phyloP scores from a whole-genome alignment of 1,284 basidiomycete genomes.

The Cystobasidiaceae sp. region DNA sequence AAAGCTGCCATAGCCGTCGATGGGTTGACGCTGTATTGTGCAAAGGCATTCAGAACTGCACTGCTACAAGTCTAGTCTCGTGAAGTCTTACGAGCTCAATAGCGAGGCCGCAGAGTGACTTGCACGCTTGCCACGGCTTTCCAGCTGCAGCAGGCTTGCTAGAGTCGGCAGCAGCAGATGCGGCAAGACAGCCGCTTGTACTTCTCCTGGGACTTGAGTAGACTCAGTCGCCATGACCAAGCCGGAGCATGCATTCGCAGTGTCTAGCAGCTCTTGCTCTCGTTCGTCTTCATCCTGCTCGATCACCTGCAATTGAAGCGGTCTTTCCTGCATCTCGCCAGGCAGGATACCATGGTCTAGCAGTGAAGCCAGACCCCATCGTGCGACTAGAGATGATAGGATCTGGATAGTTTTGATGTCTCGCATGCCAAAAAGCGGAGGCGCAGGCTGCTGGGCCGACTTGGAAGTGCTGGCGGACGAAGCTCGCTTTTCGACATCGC shows the following conservation, averaged over 20 bases:
- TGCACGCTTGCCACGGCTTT: background rate
- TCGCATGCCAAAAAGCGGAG: constrained; percentile 33
- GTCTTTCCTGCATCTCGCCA: background rate
- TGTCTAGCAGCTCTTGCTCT: background rate
- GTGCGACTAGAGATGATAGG: constrained; percentile 33
- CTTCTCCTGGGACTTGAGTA: constrained; percentile 3
- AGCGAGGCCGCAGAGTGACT: background rate
- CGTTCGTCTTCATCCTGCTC: constrained; percentile 9
- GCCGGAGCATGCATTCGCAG: background rate
- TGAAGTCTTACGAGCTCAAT: background rate
- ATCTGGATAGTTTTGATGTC: constrained; percentile 34
- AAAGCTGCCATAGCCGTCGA: constrained; percentile 21
- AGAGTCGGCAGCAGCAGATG: constrained; percentile 16
- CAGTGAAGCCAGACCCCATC: constrained; percentile 34
- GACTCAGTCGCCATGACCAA: background rate
- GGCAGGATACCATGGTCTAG: constrained; percentile 23
- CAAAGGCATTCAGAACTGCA: background rate
- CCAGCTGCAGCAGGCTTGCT: constrained; percentile 7
- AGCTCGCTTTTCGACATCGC: background rate
- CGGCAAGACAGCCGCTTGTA: background rate
- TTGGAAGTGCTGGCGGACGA: constrained; percentile 1
- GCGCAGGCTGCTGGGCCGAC: background rate
- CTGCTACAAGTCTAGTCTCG: background rate
- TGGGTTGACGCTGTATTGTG: constrained; percentile 6
- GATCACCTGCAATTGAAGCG: constrained; percentile 3